A percentile compares a stretch with the other conserved stretches of the same genome.
These are phyloP conservation scores for Poronia punctata DNA, from an alignment of 495 filamentous ascomycete species.

Conservation along the genomic window DNA sequence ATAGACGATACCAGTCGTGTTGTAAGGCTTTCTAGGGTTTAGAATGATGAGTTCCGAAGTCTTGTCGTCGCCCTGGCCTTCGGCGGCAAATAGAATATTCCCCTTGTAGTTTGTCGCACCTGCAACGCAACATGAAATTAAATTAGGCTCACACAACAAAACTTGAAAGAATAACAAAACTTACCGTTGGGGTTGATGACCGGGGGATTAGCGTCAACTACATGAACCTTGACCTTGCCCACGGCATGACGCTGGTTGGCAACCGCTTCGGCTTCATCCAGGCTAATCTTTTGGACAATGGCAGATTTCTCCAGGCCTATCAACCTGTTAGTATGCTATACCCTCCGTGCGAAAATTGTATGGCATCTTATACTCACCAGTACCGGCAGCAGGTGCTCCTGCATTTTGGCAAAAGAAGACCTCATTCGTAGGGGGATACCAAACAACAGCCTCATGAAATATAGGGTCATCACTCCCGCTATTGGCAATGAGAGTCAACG, in stretches of 20 bases:
- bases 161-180: too few relatives aligned
- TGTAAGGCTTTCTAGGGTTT: constrained; percentile 42
- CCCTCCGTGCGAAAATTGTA: too few relatives aligned
- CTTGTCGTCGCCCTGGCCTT: constrained; percentile 40
- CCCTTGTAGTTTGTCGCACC: constrained; percentile 43
- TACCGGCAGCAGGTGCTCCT: constrained; percentile 36
- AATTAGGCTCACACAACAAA: too few relatives aligned
- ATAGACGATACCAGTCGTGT: constrained; percentile 31
- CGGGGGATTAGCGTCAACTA: constrained; percentile 27
- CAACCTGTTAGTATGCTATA: background rate
- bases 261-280: constrained; percentile 33
- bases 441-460: constrained; percentile 47
- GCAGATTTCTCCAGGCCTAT: constrained; percentile 41
- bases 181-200: constrained; percentile 47
- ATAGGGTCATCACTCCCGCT: constrained; percentile 31
- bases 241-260: constrained; percentile 32
- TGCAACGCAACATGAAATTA: too few relatives aligned
- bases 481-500: constrained; percentile 36
- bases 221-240: constrained; percentile 33
- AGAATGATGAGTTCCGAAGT: constrained; percentile 38
- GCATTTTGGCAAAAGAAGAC: constrained; percentile 49
- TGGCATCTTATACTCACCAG: constrained; percentile 16
- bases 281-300: constrained; percentile 43
- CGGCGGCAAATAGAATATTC: constrained; percentile 37
- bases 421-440: constrained; percentile 44